Base-by-base conservation (phyloP, 441 rosid genomes). In the Capsella rubella region DNA sequence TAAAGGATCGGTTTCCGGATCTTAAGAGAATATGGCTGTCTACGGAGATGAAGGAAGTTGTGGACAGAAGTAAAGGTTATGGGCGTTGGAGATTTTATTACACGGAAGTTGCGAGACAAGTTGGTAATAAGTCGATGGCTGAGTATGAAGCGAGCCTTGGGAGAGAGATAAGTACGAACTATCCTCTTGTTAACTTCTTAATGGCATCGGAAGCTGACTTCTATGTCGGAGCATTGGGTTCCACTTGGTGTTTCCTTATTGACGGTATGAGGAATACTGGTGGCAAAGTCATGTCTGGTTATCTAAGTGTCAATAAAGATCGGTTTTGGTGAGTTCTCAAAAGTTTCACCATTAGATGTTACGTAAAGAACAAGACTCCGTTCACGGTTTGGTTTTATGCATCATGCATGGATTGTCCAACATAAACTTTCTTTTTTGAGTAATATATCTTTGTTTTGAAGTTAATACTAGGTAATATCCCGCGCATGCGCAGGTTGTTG, bases 241-340 rank as follows among this genome's bases (percentile, higher is more conserved):
- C 98, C 2, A 92, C 99, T 5, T 95, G 99, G 99, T 90, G 97
- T 78, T 95, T 82, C 79, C 95, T 95, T 45, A 92, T 92, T 7
- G 99, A 92, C 34, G 96, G 98, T 28, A 95, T 95, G 95, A 87
- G 99, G 79, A 92, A 89, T 40, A 95, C 99, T 0, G 97, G 96
- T 40, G 99, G 99, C 42, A 95, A 95, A 77, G 96, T 91, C 29
- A 86, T 92, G 96, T 86, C 97, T 0, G 98, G 98, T 64, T 95
- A 90, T 79, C 69, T 95, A 59, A 92, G 95, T 56, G 99, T 95
- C 28, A 95, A 95, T 75, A 90, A 87, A 81, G 99, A 95, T 56
- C 63, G 98, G 13, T 92, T 95, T 83, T 92, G 99, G 99, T 95
- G 25, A 21, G 25, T 21, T 21, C 25, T 21, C 1, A 21, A 21